phyloP scores from a whole-genome alignment of 495 filamentous ascomycete genomes.

The Rhypophila decipiens region DNA sequence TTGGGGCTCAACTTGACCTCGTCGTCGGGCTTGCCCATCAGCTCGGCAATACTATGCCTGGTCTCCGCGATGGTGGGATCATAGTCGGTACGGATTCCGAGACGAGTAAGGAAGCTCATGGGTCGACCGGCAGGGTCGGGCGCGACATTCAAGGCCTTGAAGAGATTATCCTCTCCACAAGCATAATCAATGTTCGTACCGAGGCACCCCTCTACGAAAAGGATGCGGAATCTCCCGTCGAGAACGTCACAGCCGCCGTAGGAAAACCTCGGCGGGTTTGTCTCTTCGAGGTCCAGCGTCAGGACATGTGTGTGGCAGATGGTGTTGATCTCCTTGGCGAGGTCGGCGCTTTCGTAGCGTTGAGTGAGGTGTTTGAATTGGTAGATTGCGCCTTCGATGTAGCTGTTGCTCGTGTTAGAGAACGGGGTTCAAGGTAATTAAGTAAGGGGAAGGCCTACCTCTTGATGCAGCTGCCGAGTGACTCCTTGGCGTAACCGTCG shows the following conservation, averaged over 20 bases:
- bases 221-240: slow-evolving; percentile 40
- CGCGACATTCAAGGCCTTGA: slow-evolving; percentile 37
- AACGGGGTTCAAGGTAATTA: not conserved
- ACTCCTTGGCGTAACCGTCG: slow-evolving; percentile 41
- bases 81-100: slow-evolving; percentile 38
- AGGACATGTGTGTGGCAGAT: slow-evolving; percentile 38
- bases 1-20: slow-evolving; percentile 36
- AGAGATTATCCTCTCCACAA: slow-evolving; percentile 27
- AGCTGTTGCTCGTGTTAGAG: slow-evolving; percentile 19
- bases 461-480: slow-evolving; percentile 38
- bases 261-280: slow-evolving; percentile 26
- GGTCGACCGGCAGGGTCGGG: slow-evolving; percentile 26
- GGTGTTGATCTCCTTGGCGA: slow-evolving; percentile 41
- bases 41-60: slow-evolving; percentile 26
- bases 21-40: slow-evolving; percentile 30
- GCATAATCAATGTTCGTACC: slow-evolving; percentile 39
- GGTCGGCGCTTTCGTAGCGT: slow-evolving; percentile 24
- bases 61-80: slow-evolving; percentile 31
- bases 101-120: slow-evolving; percentile 39
- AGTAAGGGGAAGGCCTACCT: slow-evolving; percentile 20
- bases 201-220: slow-evolving; percentile 37
- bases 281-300: slow-evolving; percentile 40
- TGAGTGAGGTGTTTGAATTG: slow-evolving; percentile 31
- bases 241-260: slow-evolving; percentile 40
- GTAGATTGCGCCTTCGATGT: slow-evolving; percentile 36